Conservation (phyloP, 2,329 filamentous ascomycete species). For the Myrmaecium sp. region DNA sequence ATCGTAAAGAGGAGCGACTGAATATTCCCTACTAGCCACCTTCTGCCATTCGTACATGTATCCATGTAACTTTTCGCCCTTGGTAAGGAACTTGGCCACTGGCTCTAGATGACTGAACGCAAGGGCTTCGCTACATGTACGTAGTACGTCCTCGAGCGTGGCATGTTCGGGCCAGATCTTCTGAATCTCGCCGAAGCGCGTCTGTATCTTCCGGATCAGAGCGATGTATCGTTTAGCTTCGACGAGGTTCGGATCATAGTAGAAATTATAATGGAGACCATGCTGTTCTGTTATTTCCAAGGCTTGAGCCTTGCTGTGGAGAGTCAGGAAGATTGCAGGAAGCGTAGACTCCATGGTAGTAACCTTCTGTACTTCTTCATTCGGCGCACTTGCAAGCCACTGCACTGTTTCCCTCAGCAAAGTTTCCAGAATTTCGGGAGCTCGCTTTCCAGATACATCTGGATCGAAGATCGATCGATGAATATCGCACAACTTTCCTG, state of each 20-base stretch:
- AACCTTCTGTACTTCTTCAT: constrained; percentile 10
- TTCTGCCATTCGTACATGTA: constrained; percentile 90
- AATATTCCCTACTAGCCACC: constrained; percentile 69
- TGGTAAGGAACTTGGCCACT: constrained; percentile 69
- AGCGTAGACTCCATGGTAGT: constrained; percentile 35
- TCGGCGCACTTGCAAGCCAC: constrained; percentile 1
- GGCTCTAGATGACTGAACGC: constrained; percentile 66
- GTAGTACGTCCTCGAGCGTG: constrained; percentile 62
- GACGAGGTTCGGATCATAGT: constrained; percentile 58
- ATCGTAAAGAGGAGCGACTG: constrained; percentile 53
- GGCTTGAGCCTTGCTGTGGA: constrained; percentile 47
- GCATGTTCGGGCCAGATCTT: constrained; percentile 53
- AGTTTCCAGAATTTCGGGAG: constrained; percentile 1
- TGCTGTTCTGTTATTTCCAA: constrained; percentile 16
- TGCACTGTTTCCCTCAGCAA: constrained; percentile 1
- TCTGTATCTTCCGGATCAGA: constrained; percentile 51
- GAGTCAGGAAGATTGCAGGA: constrained; percentile 45
- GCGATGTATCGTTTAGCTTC: constrained; percentile 60
- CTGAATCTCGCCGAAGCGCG: constrained; percentile 54
- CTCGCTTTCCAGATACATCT: no score
- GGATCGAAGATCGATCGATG: constrained; percentile 19
- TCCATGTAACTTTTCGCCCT: constrained; percentile 71
- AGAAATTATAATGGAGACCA: constrained; percentile 70
- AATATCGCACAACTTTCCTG: constrained; percentile 16
- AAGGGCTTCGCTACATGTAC: constrained; percentile 57